A percentile compares a stretch with the other conserved stretches of the same genome.
Conservation (phyloP, 306 rosid species). For the Albizia julibrissin region DNA sequence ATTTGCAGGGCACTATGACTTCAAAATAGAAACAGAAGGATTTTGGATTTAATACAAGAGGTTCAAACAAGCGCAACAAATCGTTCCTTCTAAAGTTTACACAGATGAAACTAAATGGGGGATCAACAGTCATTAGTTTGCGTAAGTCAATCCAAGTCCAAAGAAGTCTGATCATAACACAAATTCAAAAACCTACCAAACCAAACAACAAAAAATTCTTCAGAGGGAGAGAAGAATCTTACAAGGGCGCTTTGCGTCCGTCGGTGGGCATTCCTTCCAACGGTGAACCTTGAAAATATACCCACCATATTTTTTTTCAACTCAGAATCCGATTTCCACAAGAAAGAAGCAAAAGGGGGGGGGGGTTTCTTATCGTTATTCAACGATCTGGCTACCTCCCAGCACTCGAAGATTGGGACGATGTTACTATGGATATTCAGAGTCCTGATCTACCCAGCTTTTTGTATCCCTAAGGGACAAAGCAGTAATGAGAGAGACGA, state of each 20-base stretch:
- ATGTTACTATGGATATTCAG: background rate
- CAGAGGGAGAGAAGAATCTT: conserved; percentile 33
- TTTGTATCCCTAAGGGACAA: conserved; percentile 11
- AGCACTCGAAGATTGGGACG: background rate
- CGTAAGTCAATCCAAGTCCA: conserved; percentile 48
- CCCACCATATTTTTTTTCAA: conserved; percentile 69
- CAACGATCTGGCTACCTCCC: conserved; percentile 31
- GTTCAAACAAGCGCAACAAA: conserved; percentile 25
- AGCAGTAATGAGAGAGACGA: conserved; percentile 5
- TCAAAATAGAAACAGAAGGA: background rate
- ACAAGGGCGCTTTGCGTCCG: conserved; percentile 94
- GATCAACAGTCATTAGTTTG: conserved; percentile 18
- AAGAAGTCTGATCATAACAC: conserved; percentile 24
- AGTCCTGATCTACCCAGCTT: conserved; percentile 25
- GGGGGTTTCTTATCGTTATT: background rate
- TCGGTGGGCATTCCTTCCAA: conserved; percentile 71
- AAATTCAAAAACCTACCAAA: background rate
- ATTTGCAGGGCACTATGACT: conserved; percentile 3
- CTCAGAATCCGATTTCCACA: conserved; percentile 14
- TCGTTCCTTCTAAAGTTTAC: background rate
- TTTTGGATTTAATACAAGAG: background rate
- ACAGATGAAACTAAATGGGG: background rate
- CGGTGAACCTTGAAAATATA: conserved; percentile 86
- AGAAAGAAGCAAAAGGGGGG: conserved; percentile 3
- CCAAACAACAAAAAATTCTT: background rate